Percentiles rank a stretch among this genome's conserved stretches.
Evolutionary conservation across 768 basidiomycete genomes (phyloP).

Genomic region (Tricholoma saponaceum): DNA sequence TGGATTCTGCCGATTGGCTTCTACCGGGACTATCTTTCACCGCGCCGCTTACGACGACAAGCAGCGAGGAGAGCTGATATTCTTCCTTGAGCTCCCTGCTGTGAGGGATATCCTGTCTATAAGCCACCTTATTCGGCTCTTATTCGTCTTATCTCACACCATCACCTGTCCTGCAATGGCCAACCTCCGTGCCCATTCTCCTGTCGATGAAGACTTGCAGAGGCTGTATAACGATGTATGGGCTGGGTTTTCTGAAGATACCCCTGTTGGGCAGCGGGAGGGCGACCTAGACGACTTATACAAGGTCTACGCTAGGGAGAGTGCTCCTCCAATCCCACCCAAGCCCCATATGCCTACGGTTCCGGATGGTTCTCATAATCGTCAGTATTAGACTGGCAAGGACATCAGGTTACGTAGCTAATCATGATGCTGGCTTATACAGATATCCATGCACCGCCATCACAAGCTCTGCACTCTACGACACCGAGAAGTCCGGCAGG

Average conservation of each 20-base stretch:
- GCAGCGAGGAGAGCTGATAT: background rate
- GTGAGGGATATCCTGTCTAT: background rate
- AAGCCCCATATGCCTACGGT: conserved; percentile 8
- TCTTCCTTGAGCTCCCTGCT: background rate
- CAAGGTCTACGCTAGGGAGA: conserved; percentile 28
- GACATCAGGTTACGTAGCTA: conserved; percentile 1
- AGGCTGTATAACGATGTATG: conserved; percentile 74
- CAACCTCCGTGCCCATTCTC: conserved; percentile 35
- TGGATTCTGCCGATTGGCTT: background rate
- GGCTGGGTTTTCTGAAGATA: conserved; percentile 56
- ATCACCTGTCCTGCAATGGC: conserved; percentile 48
- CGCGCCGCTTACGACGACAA: background rate
- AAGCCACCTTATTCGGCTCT: background rate
- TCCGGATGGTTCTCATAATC: conserved; percentile 15
- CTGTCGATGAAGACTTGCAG: conserved; percentile 69
- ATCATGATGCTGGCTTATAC: background rate
- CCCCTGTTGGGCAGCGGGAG: conserved; percentile 22
- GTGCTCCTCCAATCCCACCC: conserved; percentile 14
- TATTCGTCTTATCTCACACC: conserved; percentile 30
- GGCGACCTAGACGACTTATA: conserved; percentile 35
- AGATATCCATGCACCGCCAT: conserved; percentile 12
- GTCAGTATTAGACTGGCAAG: conserved; percentile 12
- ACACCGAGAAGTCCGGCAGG: conserved; percentile 10
- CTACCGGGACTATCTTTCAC: background rate
- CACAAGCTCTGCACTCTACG: conserved; percentile 14